Evolutionary conservation across 2,329 filamentous ascomycete species (phyloP).

Genomic region (Microcyclospora tardicrescens): DNA sequence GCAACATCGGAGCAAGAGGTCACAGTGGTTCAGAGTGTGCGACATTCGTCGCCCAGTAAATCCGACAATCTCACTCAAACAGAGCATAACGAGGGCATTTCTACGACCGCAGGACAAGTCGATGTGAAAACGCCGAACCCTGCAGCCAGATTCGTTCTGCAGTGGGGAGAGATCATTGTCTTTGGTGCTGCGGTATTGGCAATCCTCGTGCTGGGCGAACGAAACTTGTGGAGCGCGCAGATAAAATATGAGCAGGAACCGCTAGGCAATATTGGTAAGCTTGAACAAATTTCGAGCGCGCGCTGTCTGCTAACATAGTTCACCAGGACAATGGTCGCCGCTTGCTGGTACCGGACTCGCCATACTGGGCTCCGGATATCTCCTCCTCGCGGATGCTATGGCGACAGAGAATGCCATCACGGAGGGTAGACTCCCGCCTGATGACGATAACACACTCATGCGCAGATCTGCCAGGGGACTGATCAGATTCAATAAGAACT

Average conservation of each 20-base stretch:
- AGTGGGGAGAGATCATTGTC: slow-evolving; percentile 42
- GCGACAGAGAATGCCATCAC: slow-evolving; percentile 7
- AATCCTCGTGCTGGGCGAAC: slow-evolving; percentile 49
- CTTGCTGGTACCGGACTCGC: slow-evolving; percentile 47
- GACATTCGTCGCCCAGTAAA: not conserved
- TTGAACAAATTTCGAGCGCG: slow-evolving; percentile 2
- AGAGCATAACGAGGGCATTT: not conserved
- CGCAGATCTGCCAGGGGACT: slow-evolving; percentile 33
- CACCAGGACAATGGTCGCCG: slow-evolving; percentile 45
- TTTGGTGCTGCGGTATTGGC: slow-evolving; percentile 47
- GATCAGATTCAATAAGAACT: slow-evolving; percentile 30
- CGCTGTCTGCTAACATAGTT: slow-evolving; percentile 1
- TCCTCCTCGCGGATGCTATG: slow-evolving; percentile 32
- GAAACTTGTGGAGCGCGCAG: slow-evolving; percentile 48
- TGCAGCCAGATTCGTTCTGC: slow-evolving; percentile 1
- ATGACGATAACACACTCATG: not conserved
- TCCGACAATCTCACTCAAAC: no score
- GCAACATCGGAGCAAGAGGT: no score
- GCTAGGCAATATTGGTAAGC: slow-evolving; percentile 45
- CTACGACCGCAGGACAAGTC: not conserved
- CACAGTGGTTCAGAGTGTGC: not conserved
- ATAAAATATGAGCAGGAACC: slow-evolving; percentile 49
- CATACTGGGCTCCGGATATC: slow-evolving; percentile 45
- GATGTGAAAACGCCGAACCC: not conserved
- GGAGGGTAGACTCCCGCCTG: not conserved